Evolutionary conservation across 257 asterid species (phyloP), one percentile per base, ranked within the genome.

Genomic region (Misopates orontium): DNA sequence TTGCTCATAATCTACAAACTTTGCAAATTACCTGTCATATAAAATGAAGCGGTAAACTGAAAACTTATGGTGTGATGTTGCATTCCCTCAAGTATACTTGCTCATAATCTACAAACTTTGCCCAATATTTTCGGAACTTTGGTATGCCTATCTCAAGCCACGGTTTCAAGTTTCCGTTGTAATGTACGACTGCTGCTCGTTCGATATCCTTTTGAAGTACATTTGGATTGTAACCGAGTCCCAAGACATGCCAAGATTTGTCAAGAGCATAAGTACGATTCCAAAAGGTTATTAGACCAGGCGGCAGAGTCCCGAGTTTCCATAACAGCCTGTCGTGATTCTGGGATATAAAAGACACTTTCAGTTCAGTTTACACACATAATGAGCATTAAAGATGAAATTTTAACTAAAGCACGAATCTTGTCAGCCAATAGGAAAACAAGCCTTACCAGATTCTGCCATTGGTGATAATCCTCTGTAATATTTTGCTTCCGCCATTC

Each of bases 121-220:
- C 67, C 97, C 97, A 92, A 66, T 82, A 81, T 81, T 56, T 84
- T 45, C 89, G 69, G 72, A 81, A 89, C 82, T 87, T 89, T 2
- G 97, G 91, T 68, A 92, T 79, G 68, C 85, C 91, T 42, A 92
- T 85, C 83, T 92, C 98, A 16, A 92, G 96, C 97, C 97, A 92
- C 5, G 97, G 98, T 76, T 92, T 92, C 88, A 89, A 70, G 85
- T 92, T 87, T 18, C 97, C 97, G 1, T 89, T 92, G 50, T 85
- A 89, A 72, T 92, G 98, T 76, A 89, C 56, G 24, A 89, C 97
- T 16, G 97, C 96, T 53, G 97, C 98, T 41, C 84, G 79, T 44
- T 83, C 91, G 1, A 92, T 92, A 24, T 87, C 96, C 89, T 73
- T 89, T 68, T 75, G 89, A 55, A 73, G 72, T 21, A 81, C 81